Evolutionary conservation across 2,329 filamentous ascomycete genomes (phyloP).

Genomic region (Colletotrichum sp.): DNA sequence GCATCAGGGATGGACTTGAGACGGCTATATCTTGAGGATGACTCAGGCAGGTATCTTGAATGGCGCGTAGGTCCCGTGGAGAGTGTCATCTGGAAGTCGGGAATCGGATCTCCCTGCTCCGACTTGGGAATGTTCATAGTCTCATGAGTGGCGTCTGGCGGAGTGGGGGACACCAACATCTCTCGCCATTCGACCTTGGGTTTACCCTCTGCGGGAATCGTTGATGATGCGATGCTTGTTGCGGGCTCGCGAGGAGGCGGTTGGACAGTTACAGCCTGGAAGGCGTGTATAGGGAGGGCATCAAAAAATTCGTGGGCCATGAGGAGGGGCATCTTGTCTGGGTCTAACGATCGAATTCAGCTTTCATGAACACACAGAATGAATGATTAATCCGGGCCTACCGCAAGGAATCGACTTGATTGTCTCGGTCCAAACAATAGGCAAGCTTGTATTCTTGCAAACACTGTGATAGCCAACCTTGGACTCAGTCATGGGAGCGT

Average conservation of each 20-base stretch:
- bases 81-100: constrained; percentile 88
- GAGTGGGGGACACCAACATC: constrained; percentile 75
- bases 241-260: constrained; percentile 20
- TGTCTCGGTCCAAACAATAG: constrained; percentile 91
- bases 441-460: constrained; percentile 75
- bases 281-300: constrained; percentile 93
- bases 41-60: constrained; percentile 82
- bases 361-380: background rate
- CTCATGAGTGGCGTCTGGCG: constrained; percentile 57
- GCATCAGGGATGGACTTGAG: constrained; percentile 72
- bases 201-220: constrained; percentile 42
- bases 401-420: constrained; percentile 80
- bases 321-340: constrained; percentile 84
- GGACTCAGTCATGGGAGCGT: constrained; percentile 70
- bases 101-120: constrained; percentile 57
- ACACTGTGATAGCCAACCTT: constrained; percentile 76
- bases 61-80: constrained; percentile 80
- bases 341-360: constrained; percentile 43
- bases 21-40: constrained; percentile 78
- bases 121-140: constrained; percentile 59
- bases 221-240: constrained; percentile 34
- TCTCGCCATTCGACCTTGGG: constrained; percentile 75
- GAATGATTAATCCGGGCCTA: constrained; percentile 37
- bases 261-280: constrained; percentile 71
- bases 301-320: constrained; percentile 99